Percentiles rank a stretch among this genome's conserved stretches.
Evolutionary conservation across 2,329 filamentous ascomycete genomes (phyloP).

Genomic region (Escovopsis sp.): DNA sequence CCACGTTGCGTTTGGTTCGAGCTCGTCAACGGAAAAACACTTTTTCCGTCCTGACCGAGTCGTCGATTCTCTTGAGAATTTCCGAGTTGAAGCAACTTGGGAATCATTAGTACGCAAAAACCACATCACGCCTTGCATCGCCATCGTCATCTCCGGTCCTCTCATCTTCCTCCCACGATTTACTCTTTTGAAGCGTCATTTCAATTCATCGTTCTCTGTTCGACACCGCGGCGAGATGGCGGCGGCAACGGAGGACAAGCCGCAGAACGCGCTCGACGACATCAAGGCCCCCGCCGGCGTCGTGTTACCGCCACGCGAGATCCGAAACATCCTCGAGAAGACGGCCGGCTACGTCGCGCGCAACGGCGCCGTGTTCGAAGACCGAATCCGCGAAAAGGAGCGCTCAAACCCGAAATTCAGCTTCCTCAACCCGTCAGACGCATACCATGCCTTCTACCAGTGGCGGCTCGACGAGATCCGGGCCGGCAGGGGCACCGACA

Average conservation of each 20-base stretch:
- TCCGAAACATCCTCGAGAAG: constrained; percentile 77
- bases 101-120: background rate
- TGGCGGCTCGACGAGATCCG: constrained; percentile 83
- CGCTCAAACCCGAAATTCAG: constrained; percentile 77
- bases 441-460: constrained; percentile 77
- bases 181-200: background rate
- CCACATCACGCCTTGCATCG: background rate
- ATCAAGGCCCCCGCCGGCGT: constrained; percentile 70
- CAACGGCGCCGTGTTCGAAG: constrained; percentile 57
- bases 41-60: too few species aligned
- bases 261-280: constrained; percentile 41
- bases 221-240: constrained; percentile 13
- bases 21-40: too few species aligned
- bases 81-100: too few species aligned
- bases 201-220: background rate
- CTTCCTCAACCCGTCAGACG: constrained; percentile 66
- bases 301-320: constrained; percentile 78
- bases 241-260: constrained; percentile 32
- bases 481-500: constrained; percentile 64
- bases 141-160: background rate
- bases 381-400: constrained; percentile 75
- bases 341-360: constrained; percentile 80
- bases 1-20: too few species aligned
- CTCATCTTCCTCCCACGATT: constrained; percentile 4
- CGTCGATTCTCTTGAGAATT: too few species aligned